Evolutionary conservation across 371 early-diverging fungal species (phyloP), one percentile per base, ranked within the genome.

Genomic region (Blastocladiella emersonii): DNA sequence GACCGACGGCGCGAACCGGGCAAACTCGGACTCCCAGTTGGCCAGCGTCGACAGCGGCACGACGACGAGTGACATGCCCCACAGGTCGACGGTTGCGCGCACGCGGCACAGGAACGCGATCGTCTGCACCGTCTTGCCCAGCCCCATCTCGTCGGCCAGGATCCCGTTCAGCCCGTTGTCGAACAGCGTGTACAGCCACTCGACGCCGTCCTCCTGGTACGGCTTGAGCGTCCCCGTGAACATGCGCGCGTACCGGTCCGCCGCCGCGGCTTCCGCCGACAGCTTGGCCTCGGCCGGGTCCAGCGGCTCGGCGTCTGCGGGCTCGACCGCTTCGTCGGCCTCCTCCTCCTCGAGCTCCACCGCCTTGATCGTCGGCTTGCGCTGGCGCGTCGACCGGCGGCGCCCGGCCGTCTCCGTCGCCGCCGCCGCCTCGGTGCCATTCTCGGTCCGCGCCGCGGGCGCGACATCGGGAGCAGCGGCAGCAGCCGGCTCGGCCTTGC

Each of bases 11-110:
- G 96, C 78, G 61, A 93, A 97, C 61, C 86, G 84, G 55, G 86
- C 82, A 71, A 98, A 91, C 71, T 99, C 99, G 39, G 85, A 82
- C 35, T 88, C 88, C 99, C 99, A 99, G 77, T 99, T 99, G 35
- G 89, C 85, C 48, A 99, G 76, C 1, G 97, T 97, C 23, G 93
- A 90, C 34, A 98, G 76, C 13, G 99, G 99, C 1, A 93, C 88
- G 1, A 97, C 90, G 36, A 99, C 82, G n/a, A 99, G 74, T 68
- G 89, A 93, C 2, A 98, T 97, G 2, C 95, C 96, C 75, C 86
- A 81, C 17, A 19, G 8, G 32, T 25, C 8, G 27, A 51, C 53
- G 30, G 32, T 32, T 15, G 53, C 53, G 53, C 30, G 34, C 3
- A 44, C 17, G 45, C 45, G 45, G 45, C 45, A 44, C 19, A 51